Percentiles rank a stretch among this genome's conserved stretches.
These are phyloP conservation scores for Metarhizium robertsii DNA, from an alignment of 2,329 filamentous ascomycete species.

Conservation along the genomic window DNA sequence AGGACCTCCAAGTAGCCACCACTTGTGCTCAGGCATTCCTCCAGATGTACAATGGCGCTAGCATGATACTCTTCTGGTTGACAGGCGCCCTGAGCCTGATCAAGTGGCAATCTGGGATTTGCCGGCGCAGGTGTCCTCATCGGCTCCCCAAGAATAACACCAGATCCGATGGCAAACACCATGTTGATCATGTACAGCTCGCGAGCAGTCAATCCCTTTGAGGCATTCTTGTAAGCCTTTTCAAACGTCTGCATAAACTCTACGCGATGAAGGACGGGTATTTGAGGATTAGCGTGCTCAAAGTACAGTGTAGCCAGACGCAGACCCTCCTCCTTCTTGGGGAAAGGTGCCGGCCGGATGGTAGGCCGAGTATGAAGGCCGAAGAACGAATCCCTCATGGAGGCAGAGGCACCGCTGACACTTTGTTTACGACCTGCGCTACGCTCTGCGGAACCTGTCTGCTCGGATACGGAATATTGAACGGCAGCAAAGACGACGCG, in stretches of 20 bases:
- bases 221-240: conserved; percentile 62
- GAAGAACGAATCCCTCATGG: conserved; percentile 94
- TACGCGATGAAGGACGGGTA: conserved; percentile 79
- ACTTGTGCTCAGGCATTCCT: conserved; percentile 74
- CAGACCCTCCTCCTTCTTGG: conserved; percentile 62
- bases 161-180: conserved; percentile 91
- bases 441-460: conserved; percentile 37
- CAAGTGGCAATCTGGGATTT: conserved; percentile 19
- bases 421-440: conserved; percentile 13
- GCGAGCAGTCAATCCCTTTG: conserved; percentile 58
- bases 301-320: conserved; percentile 79
- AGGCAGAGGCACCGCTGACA: conserved; percentile 45
- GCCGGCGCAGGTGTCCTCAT: conserved; percentile 36
- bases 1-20: conserved; percentile 88
- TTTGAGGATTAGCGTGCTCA: conserved; percentile 92
- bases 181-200: conserved; percentile 96
- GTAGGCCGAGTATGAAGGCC: conserved; percentile 87
- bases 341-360: conserved; percentile 78
- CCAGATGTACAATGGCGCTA: conserved; percentile 84
- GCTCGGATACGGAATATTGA: conserved; percentile 57
- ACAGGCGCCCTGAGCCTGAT: conserved; percentile 33
- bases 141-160: conserved; percentile 71
- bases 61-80: conserved; percentile 96
- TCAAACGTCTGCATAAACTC: conserved; percentile 89
- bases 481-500: conserved; percentile 90